Conservation (phyloP, 305 asterid genomes). For the Fraxinus paxiana region DNA sequence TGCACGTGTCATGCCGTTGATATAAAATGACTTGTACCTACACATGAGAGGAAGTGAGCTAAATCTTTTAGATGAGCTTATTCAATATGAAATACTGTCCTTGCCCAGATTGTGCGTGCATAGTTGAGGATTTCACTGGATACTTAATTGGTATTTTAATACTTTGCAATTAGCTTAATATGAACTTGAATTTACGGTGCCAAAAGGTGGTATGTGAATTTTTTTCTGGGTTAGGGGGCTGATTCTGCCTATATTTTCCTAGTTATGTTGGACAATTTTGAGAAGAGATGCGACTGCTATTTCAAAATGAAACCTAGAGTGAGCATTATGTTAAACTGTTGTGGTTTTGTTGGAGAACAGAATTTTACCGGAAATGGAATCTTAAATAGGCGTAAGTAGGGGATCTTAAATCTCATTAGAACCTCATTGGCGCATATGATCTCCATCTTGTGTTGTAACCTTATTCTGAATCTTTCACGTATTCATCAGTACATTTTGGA, state of each 20-base stretch:
- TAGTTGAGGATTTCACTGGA: not conserved
- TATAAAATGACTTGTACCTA: not conserved
- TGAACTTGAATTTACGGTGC: constrained; percentile 11
- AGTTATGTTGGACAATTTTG: not conserved
- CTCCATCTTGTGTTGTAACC: not conserved
- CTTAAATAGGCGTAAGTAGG: not conserved
- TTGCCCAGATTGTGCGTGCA: not conserved
- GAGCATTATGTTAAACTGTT: not conserved
- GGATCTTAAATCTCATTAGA: not conserved
- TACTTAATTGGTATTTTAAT: too few species aligned
- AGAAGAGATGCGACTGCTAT: not conserved
- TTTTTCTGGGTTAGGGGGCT: not conserved
- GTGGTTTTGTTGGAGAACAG: not conserved
- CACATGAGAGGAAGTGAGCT: not conserved
- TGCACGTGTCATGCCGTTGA: not conserved
- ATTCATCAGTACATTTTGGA: not conserved
- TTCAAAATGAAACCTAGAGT: not conserved
- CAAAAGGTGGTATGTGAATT: not conserved
- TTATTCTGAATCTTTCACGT: not conserved
- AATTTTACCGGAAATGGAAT: not conserved
- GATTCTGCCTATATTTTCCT: not conserved
- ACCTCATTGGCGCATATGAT: not conserved
- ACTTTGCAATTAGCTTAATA: not conserved
- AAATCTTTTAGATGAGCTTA: not conserved
- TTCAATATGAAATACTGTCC: not conserved